Evolutionary conservation across 169 alveolate species (phyloP).

Genomic region (Eimeria praecox): DNA sequence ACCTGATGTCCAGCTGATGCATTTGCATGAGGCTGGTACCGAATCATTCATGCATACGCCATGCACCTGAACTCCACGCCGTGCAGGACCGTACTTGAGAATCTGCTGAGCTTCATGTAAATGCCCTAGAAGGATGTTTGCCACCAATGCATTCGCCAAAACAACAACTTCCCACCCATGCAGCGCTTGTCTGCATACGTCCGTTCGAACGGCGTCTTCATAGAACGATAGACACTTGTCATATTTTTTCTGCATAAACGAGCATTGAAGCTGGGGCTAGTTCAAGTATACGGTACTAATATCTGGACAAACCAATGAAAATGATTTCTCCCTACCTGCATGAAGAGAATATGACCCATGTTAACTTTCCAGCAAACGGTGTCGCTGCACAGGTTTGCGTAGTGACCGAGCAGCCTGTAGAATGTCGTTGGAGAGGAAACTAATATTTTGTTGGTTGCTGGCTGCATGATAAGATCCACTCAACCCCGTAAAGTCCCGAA

Average conservation of each 20-base stretch:
- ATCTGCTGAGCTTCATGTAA: slow-evolving; percentile 54
- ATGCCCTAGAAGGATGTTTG: slow-evolving; percentile 48
- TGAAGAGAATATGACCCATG: slow-evolving; percentile 73
- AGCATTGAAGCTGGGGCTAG: background rate
- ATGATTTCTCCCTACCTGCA: slow-evolving; percentile 54
- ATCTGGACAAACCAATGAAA: background rate
- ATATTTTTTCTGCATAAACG: slow-evolving; percentile 18
- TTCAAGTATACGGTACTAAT: background rate
- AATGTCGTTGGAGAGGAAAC: background rate
- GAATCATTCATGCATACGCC: background rate
- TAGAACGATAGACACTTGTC: slow-evolving; percentile 43
- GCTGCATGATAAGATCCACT: background rate
- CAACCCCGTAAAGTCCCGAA: background rate
- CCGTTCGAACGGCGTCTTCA: background rate
- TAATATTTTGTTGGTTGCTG: too few species aligned
- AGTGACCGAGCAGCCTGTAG: slow-evolving; percentile 56
- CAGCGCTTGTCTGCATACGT: background rate
- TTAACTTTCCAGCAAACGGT: slow-evolving; percentile 38
- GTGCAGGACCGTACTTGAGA: background rate
- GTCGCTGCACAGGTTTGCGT: slow-evolving; percentile 24
- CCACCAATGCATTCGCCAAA: slow-evolving; percentile 60
- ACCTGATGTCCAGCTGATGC: background rate
- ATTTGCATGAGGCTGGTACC: background rate
- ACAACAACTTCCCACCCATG: slow-evolving; percentile 61
- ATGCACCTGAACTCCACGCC: background rate